Percentiles rank a stretch among this genome's conserved stretches.
Evolutionary conservation across 768 basidiomycete species (phyloP).

Genomic region (Boletus rufocinnamomeus): DNA sequence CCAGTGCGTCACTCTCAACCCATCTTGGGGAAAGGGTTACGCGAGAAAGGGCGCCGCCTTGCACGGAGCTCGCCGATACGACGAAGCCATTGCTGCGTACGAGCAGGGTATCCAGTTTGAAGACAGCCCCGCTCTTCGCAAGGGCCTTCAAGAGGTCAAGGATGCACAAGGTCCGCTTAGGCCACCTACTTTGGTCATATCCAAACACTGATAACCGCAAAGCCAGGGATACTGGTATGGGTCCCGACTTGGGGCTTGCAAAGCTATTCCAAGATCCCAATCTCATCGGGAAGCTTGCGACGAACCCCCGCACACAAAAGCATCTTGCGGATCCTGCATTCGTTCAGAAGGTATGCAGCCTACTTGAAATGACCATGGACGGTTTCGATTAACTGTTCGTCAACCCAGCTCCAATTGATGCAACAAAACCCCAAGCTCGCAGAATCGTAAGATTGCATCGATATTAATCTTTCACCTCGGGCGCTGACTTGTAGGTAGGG

Average conservation of each 20-base stretch:
- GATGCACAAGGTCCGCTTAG: constrained; percentile 69
- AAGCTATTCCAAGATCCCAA: constrained; percentile 85
- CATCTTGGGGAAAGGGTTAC: constrained; percentile 88
- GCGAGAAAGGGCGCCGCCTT: constrained; percentile 91
- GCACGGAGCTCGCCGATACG: constrained; percentile 77
- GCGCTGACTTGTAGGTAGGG: constrained; percentile 36
- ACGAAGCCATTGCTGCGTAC: constrained; percentile 84
- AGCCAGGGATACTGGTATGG: constrained; percentile 41
- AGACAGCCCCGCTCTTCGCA: constrained; percentile 77
- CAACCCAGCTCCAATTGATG: constrained; percentile 56
- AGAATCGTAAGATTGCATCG: constrained; percentile 43
- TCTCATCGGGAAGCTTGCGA: constrained; percentile 77
- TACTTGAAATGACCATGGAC: background rate
- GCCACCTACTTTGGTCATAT: background rate
- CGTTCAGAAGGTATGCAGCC: constrained; percentile 56
- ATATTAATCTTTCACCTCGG: background rate
- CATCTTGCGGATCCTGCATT: constrained; percentile 85
- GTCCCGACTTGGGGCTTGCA: constrained; percentile 59
- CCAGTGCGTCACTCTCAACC: constrained; percentile 78
- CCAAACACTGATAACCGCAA: constrained; percentile 8
- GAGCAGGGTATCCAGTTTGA: constrained; percentile 81
- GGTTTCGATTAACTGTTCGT: background rate
- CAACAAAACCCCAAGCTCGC: constrained; percentile 71
- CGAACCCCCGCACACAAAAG: constrained; percentile 83
- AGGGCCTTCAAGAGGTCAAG: constrained; percentile 86